phyloP scores from a whole-genome alignment of 1,139 yeast species.

The Yamadazyma spencermartinsiae region DNA sequence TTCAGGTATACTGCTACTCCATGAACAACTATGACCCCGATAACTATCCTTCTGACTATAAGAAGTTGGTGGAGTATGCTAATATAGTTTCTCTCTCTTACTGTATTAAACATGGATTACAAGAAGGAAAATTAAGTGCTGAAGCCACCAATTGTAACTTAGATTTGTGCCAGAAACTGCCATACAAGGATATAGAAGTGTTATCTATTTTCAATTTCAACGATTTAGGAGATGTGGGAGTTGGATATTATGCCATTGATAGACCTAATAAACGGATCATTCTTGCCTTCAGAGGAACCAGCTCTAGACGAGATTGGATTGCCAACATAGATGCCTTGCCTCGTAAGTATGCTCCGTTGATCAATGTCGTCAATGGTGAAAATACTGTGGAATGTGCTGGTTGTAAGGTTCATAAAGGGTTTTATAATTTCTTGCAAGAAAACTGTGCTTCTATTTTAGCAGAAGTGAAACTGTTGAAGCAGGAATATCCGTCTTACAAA shows the following conservation, averaged over 20 bases:
- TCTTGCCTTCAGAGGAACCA: conserved; percentile 57
- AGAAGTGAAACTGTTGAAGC: conserved; percentile 30
- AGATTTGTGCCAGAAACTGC: conserved; percentile 20
- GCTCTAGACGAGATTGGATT: conserved; percentile 56
- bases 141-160: conserved; percentile 22
- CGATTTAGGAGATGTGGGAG: conserved; percentile 47
- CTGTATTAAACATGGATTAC: conserved; percentile 35
- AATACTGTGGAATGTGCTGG: conserved; percentile 31
- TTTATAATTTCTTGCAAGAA: conserved; percentile 42
- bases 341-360: conserved; percentile 36
- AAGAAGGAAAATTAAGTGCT: conserved; percentile 24
- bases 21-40: too few relatives aligned
- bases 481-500: conserved; percentile 45
- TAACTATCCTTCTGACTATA: conserved; percentile 7
- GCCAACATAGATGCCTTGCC: conserved; percentile 51
- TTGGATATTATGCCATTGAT: conserved; percentile 53
- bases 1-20: too few relatives aligned
- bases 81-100: conserved; percentile 38
- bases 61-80: conserved; percentile 28
- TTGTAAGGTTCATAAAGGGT: conserved; percentile 64
- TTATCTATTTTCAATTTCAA: conserved; percentile 40
- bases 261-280: conserved; percentile 32
- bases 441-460: conserved; percentile 36
- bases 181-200: conserved; percentile 28
- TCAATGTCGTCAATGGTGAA: conserved; percentile 18